A percentile compares a stretch with the other conserved stretches of the same genome.
Evolutionary conservation across 2,329 filamentous ascomycete genomes (phyloP).

Genomic region (Tolypocladium album): DNA sequence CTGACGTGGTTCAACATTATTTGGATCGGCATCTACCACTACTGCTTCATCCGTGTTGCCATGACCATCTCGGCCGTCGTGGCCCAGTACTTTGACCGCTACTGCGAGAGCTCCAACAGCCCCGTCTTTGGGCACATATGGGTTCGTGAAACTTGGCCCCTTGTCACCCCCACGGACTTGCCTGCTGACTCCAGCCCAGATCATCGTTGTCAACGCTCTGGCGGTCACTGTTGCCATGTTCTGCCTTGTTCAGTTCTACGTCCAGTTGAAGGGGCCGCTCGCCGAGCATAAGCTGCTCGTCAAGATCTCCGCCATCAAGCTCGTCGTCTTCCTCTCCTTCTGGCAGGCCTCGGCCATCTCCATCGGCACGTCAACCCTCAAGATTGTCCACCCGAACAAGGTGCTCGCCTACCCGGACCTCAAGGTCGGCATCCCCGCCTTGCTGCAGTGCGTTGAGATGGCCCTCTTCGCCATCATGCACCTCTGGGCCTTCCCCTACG

Average conservation of each 20-base stretch:
- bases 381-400: constrained; percentile 49
- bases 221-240: constrained; percentile 81
- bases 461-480: constrained; percentile 68
- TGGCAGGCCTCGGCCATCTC: constrained; percentile 59
- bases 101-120: constrained; percentile 69
- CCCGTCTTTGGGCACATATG: constrained; percentile 78
- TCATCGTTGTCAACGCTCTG: constrained; percentile 56
- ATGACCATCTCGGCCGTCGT: constrained; percentile 72
- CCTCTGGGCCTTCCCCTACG: constrained; percentile 72
- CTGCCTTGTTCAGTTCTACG: constrained; percentile 78
- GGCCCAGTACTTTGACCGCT: constrained; percentile 56
- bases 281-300: constrained; percentile 61
- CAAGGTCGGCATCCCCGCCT: constrained; percentile 67
- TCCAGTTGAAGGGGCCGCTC: constrained; percentile 61
- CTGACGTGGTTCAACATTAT: constrained; percentile 87
- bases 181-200: constrained; percentile 22
- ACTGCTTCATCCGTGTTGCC: constrained; percentile 69
- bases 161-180: not conserved
- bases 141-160: constrained; percentile 34
- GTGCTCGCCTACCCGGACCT: constrained; percentile 63
- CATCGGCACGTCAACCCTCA: constrained; percentile 43
- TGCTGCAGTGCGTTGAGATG: constrained; percentile 80
- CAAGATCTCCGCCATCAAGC: constrained; percentile 78
- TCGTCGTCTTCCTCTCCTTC: constrained; percentile 85
- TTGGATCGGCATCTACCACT: constrained; percentile 77